Base-by-base conservation (phyloP, 768 basidiomycete species). In the Exidia glandulosa region DNA sequence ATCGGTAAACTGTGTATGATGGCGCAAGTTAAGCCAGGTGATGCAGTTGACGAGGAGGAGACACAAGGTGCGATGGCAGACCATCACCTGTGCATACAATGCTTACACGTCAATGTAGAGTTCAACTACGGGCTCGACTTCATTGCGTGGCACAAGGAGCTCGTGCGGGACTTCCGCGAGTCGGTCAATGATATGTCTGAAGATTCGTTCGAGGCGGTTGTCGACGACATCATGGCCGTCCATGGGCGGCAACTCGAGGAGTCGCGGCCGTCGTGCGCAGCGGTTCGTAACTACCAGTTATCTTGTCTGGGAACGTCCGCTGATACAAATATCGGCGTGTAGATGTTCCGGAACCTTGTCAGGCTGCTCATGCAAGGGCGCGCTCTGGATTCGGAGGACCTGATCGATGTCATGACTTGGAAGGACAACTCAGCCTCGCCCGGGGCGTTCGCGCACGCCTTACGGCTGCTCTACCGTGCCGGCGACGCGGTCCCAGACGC, bases 81-180 rank as follows among this genome's bases (percentile, higher is more conserved):
- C 0, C 33, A 19, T 56, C 14, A 23, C 10, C 50, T 54, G 27
- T n/a, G n/a, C 9, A n/a, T 25, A 41, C 14, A n/a, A n/a, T n/a
- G 33, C 31, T 29, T 9, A 37, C 29, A 50, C n/a, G 3, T 27
- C 13, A 13, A 14, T 47, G 0, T 63, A 94, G 92, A 79, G 2
- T 87, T 94, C 76, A 90, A 97, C 66, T 85, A 93, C 65, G 83
- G 81, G 30, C 79, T 97, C 56, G 91, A 98, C 72, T 85, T 94
- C 62, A 79, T 96, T 64, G 86, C 85, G 60, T 86, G 95, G 2
- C 93, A 95, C 64, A 82, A 87, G 65, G 76, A 77, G 3, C 73
- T 98, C 2, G 63, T 83, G 5, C 74, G 80, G 3, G 81, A 87
- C 47, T 84, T 94, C 69, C 81, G 75, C 63, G 68, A 74, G 25